Percentiles rank a stretch among this genome's conserved stretches.
phyloP scores from a whole-genome alignment of 2,329 filamentous ascomycete species.

The Diaporthe citrichinensis region DNA sequence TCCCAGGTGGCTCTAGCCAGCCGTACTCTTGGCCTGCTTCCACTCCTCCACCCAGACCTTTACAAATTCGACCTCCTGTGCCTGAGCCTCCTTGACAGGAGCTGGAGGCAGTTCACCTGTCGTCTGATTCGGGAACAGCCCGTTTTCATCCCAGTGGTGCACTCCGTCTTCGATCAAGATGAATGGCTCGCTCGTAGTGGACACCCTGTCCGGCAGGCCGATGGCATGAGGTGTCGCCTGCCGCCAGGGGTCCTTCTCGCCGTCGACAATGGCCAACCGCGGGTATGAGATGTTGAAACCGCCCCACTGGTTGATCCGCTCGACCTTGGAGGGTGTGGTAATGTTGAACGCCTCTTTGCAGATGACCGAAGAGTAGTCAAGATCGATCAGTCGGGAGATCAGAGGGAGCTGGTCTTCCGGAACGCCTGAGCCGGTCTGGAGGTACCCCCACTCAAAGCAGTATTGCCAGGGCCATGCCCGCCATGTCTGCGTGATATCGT shows the following conservation, averaged over 20 bases:
- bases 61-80: slow-evolving; percentile 72
- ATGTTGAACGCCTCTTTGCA: slow-evolving; percentile 81
- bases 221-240: slow-evolving; percentile 79
- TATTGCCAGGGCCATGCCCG: slow-evolving; percentile 68
- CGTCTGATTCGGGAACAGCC: slow-evolving; percentile 74
- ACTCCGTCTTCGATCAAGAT: slow-evolving; percentile 81
- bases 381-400: slow-evolving; percentile 77
- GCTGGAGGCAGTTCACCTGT: slow-evolving; percentile 69
- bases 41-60: slow-evolving; percentile 77
- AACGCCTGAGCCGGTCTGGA: slow-evolving; percentile 79
- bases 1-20: slow-evolving; percentile 4
- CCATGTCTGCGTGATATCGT: slow-evolving; percentile 56
- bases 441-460: slow-evolving; percentile 81
- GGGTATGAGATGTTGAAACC: slow-evolving; percentile 80
- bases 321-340: slow-evolving; percentile 71
- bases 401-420: slow-evolving; percentile 76
- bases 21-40: slow-evolving; percentile 46
- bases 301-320: slow-evolving; percentile 82
- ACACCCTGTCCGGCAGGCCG: slow-evolving; percentile 68
- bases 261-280: slow-evolving; percentile 83
- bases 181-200: slow-evolving; percentile 76
- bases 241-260: slow-evolving; percentile 85
- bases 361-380: slow-evolving; percentile 72
- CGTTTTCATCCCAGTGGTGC: slow-evolving; percentile 86
- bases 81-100: slow-evolving; percentile 71